These are phyloP conservation scores for Didymella arachidicola DNA, from an alignment of 2,329 filamentous ascomycete species.

Conservation along the genomic window DNA sequence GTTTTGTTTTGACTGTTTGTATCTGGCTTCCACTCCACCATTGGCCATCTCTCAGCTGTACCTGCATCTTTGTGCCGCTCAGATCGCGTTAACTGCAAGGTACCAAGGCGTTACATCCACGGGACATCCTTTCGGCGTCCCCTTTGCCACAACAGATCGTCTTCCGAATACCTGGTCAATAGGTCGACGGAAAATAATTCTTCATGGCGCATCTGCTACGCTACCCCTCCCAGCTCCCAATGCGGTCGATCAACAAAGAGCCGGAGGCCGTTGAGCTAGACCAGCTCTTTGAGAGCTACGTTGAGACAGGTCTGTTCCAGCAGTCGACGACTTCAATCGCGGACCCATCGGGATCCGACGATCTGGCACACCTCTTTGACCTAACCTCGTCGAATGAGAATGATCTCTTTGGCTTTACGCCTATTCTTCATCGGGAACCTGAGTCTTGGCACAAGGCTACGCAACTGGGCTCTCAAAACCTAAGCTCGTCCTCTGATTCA, in stretches of 20 bases:
- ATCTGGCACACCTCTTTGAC: slow-evolving; percentile 62
- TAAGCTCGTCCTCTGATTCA: slow-evolving; percentile 48
- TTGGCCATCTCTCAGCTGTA: slow-evolving; percentile 39
- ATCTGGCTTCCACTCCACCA: slow-evolving; percentile 32
- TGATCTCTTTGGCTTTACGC: slow-evolving; percentile 56
- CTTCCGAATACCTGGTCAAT: slow-evolving; percentile 34
- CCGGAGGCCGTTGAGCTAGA: slow-evolving; percentile 64
- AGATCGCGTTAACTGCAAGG: slow-evolving; percentile 31
- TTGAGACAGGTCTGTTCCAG: slow-evolving; percentile 64
- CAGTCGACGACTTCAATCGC: slow-evolving; percentile 56
- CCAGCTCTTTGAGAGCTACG: slow-evolving; percentile 70
- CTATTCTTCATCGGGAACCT: slow-evolving; percentile 59
- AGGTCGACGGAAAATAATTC: slow-evolving; percentile 35
- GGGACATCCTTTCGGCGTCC: slow-evolving; percentile 21
- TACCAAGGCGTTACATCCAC: slow-evolving; percentile 34
- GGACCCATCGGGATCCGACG: slow-evolving; percentile 58
- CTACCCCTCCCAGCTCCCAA: slow-evolving; percentile 42
- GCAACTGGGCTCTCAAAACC: slow-evolving; percentile 61
- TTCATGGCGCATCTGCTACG: slow-evolving; percentile 41
- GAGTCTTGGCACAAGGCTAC: slow-evolving; percentile 63
- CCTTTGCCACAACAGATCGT: slow-evolving; percentile 21
- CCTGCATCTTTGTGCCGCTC: slow-evolving; percentile 32
- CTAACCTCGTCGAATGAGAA: slow-evolving; percentile 61
- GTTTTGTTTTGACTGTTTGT: slow-evolving; percentile 47
- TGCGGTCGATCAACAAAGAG: slow-evolving; percentile 61